Evolutionary conservation across 495 filamentous ascomycete genomes (phyloP), one percentile per base, ranked within the genome.

Genomic region (Aspergillus avenaceus): DNA sequence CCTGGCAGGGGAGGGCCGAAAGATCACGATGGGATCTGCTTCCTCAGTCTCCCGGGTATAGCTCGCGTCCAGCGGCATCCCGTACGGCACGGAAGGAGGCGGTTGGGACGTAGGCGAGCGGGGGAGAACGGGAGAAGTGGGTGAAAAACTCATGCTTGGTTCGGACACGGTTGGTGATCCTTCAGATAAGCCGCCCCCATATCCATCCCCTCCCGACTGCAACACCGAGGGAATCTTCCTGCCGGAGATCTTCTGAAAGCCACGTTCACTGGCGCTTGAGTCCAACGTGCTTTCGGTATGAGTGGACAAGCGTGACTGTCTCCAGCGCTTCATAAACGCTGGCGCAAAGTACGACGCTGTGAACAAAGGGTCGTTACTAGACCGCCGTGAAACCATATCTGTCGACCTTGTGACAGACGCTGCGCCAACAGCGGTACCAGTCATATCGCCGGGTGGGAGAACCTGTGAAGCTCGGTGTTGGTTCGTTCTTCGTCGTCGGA

Each of bases 201-300:
- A 89, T 3, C 85, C 86, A 62, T 89, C 83, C 16, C 85, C 84
- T 37, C 86, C 84, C 27, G 78, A 78, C 29, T 80, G 75, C 27
- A 90, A 67, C 4, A 89, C 86, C 13, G 87, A 82, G 5, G 79
- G 75, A n/a, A 91, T 69, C 55, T 90, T 90, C 45, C 81, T 75
- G 27, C 87, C 87, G 5, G 86, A 85, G 4, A 91, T 70, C 52
- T 78, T 79, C 51, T 82, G 76, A 53, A 82, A 82, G 2, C 79
- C 78, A 12, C 74, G 73, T 42, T 82, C 78, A 47, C 75, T 76
- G 4, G 70, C 54, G 18, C 37, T 51, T 0, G 67, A 62, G 24
- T 59, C 59, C 7, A 62, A 8, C 4, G 62, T 67, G 34, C 73
- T 75, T 29, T 78, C 77, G 3, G 72, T 75, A 1, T 60, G 65